Conservation (phyloP, 495 filamentous ascomycete species). For the Articulospora tetracladia region DNA sequence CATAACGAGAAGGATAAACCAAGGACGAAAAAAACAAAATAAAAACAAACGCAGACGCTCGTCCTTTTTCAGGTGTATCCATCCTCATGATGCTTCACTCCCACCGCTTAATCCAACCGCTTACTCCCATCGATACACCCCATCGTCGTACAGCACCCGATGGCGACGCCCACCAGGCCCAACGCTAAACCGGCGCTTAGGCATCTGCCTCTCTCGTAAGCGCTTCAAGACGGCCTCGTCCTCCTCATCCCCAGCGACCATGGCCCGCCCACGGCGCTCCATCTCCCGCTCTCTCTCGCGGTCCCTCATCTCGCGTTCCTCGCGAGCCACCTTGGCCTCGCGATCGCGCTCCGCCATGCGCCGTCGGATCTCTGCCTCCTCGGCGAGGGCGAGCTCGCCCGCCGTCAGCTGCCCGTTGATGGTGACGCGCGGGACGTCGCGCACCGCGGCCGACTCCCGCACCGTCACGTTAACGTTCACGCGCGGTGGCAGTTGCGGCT, state of each 20-base stretch:
- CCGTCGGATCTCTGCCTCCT: conserved; percentile 9
- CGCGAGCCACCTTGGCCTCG: background rate
- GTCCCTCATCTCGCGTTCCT: conserved; percentile 4
- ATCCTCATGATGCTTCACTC: background rate
- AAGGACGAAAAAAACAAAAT: background rate
- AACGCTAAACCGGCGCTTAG: conserved; percentile 12
- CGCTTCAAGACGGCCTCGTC: conserved; percentile 18
- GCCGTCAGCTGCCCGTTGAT: conserved; percentile 10
- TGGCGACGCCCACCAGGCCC: conserved; percentile 15
- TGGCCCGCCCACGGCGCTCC: conserved; percentile 6
- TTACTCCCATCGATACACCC: conserved; percentile 26
- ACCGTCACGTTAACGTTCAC: conserved; percentile 3
- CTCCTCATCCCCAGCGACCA: background rate
- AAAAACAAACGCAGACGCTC: background rate
- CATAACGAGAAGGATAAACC: background rate
- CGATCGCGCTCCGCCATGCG: conserved; percentile 5
- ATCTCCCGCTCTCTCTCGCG: conserved; percentile 17
- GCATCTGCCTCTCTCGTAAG: conserved; percentile 24
- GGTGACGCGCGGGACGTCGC: background rate
- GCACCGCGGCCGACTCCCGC: conserved; percentile 1
- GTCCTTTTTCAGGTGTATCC: background rate
- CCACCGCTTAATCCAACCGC: background rate
- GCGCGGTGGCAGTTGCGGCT: background rate
- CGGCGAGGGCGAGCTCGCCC: conserved; percentile 2
- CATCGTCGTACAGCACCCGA: conserved; percentile 26